phyloP scores from a whole-genome alignment of 495 filamentous ascomycete species.

The Amorphotheca resinae region DNA sequence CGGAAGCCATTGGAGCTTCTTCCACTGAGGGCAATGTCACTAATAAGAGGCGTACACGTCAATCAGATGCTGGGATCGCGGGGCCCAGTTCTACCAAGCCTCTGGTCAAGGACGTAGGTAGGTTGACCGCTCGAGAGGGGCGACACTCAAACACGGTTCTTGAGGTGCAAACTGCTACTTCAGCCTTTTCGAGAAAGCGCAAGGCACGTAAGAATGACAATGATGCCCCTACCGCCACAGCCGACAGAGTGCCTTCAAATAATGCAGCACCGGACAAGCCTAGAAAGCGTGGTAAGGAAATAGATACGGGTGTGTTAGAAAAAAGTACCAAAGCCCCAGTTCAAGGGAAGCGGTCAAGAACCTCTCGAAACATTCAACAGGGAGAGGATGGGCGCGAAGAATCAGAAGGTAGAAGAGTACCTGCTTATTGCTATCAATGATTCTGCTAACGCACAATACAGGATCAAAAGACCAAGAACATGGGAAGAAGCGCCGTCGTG shows the following conservation, averaged over 20 bases:
- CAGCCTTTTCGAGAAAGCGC: constrained; percentile 1
- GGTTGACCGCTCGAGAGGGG: neutral
- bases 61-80: neutral
- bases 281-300: neutral
- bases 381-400: neutral
- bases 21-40: neutral
- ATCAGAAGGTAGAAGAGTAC: neutral
- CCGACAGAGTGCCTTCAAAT: neutral
- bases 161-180: constrained; percentile 8
- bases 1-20: neutral
- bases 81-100: neutral
- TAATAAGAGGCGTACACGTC: neutral
- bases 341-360: neutral
- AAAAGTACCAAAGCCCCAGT: neutral
- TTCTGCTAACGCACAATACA: too few relatives aligned
- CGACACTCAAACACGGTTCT: neutral
- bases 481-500: constrained; percentile 4
- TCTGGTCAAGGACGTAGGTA: neutral
- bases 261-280: neutral
- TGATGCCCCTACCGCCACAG: neutral
- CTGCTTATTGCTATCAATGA: neutral
- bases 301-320: neutral
- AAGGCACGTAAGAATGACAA: neutral
- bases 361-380: neutral
- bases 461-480: neutral